Evolutionary conservation across 2,329 filamentous ascomycete species (phyloP).

Genomic region (Fusarium praegraminearum): DNA sequence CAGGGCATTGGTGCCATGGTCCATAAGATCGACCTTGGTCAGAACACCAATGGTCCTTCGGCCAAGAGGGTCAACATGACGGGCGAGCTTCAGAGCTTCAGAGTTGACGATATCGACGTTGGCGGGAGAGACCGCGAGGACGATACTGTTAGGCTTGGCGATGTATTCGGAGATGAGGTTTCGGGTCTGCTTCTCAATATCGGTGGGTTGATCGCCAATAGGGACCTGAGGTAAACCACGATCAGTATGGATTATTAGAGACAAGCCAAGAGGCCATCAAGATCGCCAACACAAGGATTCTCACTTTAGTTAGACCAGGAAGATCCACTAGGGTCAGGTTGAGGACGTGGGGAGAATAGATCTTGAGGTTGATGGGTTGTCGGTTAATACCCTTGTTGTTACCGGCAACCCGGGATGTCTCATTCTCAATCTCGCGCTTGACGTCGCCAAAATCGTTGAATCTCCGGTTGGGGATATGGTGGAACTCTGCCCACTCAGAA

Average conservation of each 20-base stretch:
- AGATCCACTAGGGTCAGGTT: slow-evolving; percentile 97
- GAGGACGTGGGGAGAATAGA: slow-evolving; percentile 96
- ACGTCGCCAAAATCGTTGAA: slow-evolving; percentile 95
- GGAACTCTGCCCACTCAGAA: slow-evolving; percentile 92
- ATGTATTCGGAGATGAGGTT: slow-evolving; percentile 98
- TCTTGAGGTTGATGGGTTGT: slow-evolving; percentile 97
- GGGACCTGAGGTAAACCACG: slow-evolving; percentile 72
- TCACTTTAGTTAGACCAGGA: slow-evolving; percentile 92
- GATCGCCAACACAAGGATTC: slow-evolving; percentile 36
- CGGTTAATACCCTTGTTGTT: slow-evolving; percentile 99
- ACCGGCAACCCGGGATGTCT: slow-evolving; percentile 90
- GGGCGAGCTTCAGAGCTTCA: slow-evolving; percentile 93
- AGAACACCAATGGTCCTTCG: slow-evolving; percentile 95
- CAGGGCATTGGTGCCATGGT: slow-evolving; percentile 96
- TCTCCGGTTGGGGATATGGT: slow-evolving; percentile 89
- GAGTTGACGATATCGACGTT: slow-evolving; percentile 99
- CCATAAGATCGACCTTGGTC: slow-evolving; percentile 98
- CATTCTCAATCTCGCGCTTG: slow-evolving; percentile 95
- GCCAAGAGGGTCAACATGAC: slow-evolving; percentile 95
- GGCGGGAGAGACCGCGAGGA: slow-evolving; percentile 94
- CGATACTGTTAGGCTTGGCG: slow-evolving; percentile 97
- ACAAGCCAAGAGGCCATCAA: slow-evolving; percentile 26
- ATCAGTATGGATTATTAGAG: slow-evolving; percentile 35
- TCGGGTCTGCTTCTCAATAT: slow-evolving; percentile 98
- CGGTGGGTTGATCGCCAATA: slow-evolving; percentile 95